Percentiles rank a stretch among this genome's conserved stretches.
phyloP scores from a whole-genome alignment of 2,329 filamentous ascomycete species.

The Fusarium sulawesiense region DNA sequence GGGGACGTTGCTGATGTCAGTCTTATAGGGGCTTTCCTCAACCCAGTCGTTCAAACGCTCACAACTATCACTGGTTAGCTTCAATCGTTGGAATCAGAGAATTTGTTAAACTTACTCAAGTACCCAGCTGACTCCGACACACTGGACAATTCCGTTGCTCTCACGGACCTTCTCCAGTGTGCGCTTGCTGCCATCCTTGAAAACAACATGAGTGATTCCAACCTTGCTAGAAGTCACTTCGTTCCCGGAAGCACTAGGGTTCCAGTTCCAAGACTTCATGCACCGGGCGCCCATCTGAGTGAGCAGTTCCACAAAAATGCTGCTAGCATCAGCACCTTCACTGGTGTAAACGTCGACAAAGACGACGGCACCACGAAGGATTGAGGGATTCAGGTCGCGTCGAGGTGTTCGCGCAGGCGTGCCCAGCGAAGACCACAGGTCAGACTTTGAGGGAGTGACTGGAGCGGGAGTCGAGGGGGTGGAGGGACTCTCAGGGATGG shows the following conservation, averaged over 20 bases:
- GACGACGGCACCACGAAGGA: slow-evolving; percentile 78
- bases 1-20: slow-evolving; percentile 74
- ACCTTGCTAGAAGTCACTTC: slow-evolving; percentile 63
- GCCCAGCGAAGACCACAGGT: slow-evolving; percentile 65
- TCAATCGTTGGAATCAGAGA: not conserved
- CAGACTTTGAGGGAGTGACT: slow-evolving; percentile 59
- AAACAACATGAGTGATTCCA: slow-evolving; percentile 89
- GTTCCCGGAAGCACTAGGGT: slow-evolving; percentile 58
- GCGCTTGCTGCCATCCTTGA: slow-evolving; percentile 84
- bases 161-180: slow-evolving; percentile 85
- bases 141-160: slow-evolving; percentile 79
- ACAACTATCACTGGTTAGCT: slow-evolving; percentile 64
- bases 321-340: slow-evolving; percentile 82
- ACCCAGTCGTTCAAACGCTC: slow-evolving; percentile 82
- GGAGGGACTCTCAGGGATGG: slow-evolving; percentile 37
- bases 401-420: slow-evolving; percentile 69
- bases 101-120: slow-evolving; percentile 74
- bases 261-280: slow-evolving; percentile 81
- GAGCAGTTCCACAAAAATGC: slow-evolving; percentile 83
- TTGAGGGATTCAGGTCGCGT: slow-evolving; percentile 61
- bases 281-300: slow-evolving; percentile 84
- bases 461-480: slow-evolving; percentile 50
- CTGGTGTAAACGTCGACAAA: slow-evolving; percentile 87
- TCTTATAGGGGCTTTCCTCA: slow-evolving; percentile 75
- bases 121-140: slow-evolving; percentile 89